Base-by-base conservation (phyloP, 768 basidiomycete species). In the Cubamyces lactineus region DNA sequence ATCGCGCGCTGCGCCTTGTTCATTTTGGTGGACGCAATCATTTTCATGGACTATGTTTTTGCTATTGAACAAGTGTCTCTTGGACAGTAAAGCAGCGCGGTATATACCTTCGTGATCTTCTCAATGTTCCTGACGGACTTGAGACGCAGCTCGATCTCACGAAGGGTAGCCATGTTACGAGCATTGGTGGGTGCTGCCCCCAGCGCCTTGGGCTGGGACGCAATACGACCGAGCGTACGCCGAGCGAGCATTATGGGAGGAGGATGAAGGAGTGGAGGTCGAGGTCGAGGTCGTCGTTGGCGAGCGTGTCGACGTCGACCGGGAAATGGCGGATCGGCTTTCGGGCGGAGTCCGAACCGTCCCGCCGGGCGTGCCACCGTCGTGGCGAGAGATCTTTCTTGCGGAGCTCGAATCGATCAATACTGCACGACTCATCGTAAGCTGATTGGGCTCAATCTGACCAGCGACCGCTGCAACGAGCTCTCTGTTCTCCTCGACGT, bases 1-100 rank as follows among this genome's bases (percentile, higher is more conserved):
- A 98, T 96, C 63, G 95, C 94, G 68, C 88, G 85, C 82, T 96
- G 94, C 55, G 96, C 97, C 79, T 96, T 95, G 70, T 88, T 85
- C 39, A 99, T 88, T 77, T 96, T 95, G 54, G 96, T 96, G 53
- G 96, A 98, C 60, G 96, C 96, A 83, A 98, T 96, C 86, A 99
- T 96, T 84, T 97, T 96, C 94, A 97, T 96, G 52, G 94, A 94
- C 91, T 95, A 71, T 15, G 5, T 34, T 19, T 19, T 45, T 4
- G 43, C 24, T 28, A 43, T 19, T 51, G 45, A 34, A 15, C 26
- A 11, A 6, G 30, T 8, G 50, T 28, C 17, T 15, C 19, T n/a
- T n/a, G 19, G 5, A 21, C 15, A 28, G 1, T 47, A 17, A 1
- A 40, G 40, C 38, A 24, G 21, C 23, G 2, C 3, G 34, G 16